A percentile compares a stretch with the other conserved stretches of the same genome.
Conservation (phyloP, 495 filamentous ascomycete genomes). For the Xylona heveae region DNA sequence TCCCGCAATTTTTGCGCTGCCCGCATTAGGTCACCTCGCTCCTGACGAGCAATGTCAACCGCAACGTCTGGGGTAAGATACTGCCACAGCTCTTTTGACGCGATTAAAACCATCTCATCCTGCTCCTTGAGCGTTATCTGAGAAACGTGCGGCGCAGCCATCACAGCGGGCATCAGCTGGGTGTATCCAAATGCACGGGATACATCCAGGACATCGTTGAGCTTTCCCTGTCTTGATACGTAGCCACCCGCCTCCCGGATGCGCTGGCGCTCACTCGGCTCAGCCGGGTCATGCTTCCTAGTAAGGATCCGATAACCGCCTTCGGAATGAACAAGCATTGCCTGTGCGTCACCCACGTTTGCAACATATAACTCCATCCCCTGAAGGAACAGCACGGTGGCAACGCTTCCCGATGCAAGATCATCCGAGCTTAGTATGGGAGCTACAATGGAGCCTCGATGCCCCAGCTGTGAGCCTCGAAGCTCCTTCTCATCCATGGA, state of each 20-base stretch:
- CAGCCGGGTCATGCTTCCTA: conserved; percentile 78
- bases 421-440: conserved; percentile 68
- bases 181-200: conserved; percentile 91
- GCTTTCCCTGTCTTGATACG: conserved; percentile 79
- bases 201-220: conserved; percentile 80
- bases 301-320: conserved; percentile 63
- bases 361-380: conserved; percentile 81
- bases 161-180: conserved; percentile 76
- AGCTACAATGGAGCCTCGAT: conserved; percentile 46
- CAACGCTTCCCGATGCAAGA: conserved; percentile 70
- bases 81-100: conserved; percentile 86
- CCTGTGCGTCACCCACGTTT: conserved; percentile 88
- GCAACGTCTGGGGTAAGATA: conserved; percentile 71
- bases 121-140: conserved; percentile 65
- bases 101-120: conserved; percentile 85
- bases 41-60: conserved; percentile 74
- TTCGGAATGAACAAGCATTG: conserved; percentile 78
- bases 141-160: conserved; percentile 69
- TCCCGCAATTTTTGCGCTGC: conserved; percentile 92
- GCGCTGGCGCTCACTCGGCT: conserved; percentile 57
- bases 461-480: conserved; percentile 23
- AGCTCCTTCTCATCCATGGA: conserved; percentile 49
- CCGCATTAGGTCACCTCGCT: conserved; percentile 76
- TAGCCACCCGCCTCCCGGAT: conserved; percentile 91
- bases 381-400: conserved; percentile 77